Conservation (phyloP, 2,329 filamentous ascomycete species). For the Aaosphaeria arxii region DNA sequence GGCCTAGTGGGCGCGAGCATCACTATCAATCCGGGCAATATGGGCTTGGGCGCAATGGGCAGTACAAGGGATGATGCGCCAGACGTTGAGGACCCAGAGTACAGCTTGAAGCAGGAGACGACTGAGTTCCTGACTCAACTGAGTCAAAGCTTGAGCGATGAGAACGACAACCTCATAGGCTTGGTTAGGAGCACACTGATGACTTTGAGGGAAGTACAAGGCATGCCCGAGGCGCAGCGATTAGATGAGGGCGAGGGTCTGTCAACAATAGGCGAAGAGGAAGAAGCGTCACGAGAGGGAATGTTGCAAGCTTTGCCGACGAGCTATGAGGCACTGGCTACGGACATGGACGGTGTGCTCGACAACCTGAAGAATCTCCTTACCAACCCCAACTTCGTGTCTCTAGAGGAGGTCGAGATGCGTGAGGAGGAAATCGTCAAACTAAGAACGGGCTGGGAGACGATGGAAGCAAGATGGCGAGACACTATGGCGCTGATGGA, state of each 20-base stretch:
- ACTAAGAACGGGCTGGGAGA: conserved; percentile 82
- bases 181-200: conserved; percentile 70
- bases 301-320: conserved; percentile 50
- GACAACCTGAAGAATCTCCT: conserved; percentile 79
- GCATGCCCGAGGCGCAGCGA: conserved; percentile 42
- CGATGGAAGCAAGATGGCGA: conserved; percentile 87
- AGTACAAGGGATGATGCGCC: conserved; percentile 51
- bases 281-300: conserved; percentile 26
- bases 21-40: conserved; percentile 40
- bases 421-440: conserved; percentile 86
- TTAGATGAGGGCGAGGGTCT: conserved; percentile 21
- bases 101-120: conserved; percentile 80
- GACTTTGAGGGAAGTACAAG: conserved; percentile 65
- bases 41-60: conserved; percentile 20
- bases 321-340: conserved; percentile 65
- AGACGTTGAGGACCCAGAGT: conserved; percentile 54
- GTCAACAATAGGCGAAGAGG: conserved; percentile 26
- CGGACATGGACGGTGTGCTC: conserved; percentile 73
- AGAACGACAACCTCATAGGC: conserved; percentile 79
- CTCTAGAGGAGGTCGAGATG: conserved; percentile 89
- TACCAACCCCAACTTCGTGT: conserved; percentile 94
- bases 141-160: conserved; percentile 79
- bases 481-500: conserved; percentile 91
- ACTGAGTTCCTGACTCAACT: conserved; percentile 86
- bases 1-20: conserved; percentile 48